Evolutionary conservation across 345 rosid genomes (phyloP).

Genomic region (Syzygium jambos): DNA sequence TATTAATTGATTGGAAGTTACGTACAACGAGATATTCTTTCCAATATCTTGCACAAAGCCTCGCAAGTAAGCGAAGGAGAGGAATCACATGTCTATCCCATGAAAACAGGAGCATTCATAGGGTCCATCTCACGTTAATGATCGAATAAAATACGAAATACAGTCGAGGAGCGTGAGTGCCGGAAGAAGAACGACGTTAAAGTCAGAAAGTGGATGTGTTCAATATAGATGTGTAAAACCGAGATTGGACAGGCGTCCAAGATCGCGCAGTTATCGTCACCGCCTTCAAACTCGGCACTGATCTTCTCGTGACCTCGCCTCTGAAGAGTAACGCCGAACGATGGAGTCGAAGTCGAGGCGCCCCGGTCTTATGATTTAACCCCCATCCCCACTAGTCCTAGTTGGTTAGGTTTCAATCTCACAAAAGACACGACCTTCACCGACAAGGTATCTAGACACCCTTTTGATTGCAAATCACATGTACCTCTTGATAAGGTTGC

Average conservation of each 20-base stretch:
- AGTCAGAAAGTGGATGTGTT: rapidly evolving
- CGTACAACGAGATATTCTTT: not conserved
- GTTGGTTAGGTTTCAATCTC: not conserved
- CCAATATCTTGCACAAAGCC: not conserved
- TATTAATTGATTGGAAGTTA: not conserved
- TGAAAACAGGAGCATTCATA: not conserved
- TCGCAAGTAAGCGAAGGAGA: not conserved
- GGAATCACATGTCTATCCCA: not conserved
- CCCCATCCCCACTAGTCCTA: not conserved
- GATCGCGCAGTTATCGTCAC: no score
- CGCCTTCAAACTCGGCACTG: not conserved
- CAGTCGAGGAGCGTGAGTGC: not conserved
- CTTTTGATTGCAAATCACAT: not conserved
- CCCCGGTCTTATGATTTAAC: not conserved
- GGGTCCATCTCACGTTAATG: not conserved
- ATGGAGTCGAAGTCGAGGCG: not conserved
- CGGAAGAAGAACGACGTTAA: rapidly evolving
- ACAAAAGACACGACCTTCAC: not conserved
- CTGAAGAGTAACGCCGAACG: not conserved
- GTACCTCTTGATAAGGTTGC: not conserved
- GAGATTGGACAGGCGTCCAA: not conserved
- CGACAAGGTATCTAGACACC: not conserved
- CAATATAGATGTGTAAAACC: no score
- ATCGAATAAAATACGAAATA: not conserved
- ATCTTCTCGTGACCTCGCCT: not conserved